Conservation (phyloP, 495 filamentous ascomycete genomes). For the Xylaria palmicola region DNA sequence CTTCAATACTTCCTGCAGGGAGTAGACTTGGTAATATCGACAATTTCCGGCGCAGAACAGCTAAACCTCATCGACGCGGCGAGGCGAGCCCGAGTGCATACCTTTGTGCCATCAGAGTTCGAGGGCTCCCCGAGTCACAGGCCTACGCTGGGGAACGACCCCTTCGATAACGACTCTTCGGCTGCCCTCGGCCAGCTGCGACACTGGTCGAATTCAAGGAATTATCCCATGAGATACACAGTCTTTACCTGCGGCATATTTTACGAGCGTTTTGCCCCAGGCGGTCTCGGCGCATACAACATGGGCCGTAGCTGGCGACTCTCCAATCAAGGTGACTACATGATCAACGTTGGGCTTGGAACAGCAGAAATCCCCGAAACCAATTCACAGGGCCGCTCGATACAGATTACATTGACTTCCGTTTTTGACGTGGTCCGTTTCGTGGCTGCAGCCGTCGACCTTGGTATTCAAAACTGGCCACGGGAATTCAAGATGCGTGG, state of each 20-base stretch:
- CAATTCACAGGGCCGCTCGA: conserved; percentile 46
- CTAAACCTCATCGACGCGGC: conserved; percentile 73
- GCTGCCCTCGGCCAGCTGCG: conserved; percentile 56
- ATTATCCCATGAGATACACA: conserved; percentile 57
- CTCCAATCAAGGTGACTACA: conserved; percentile 58
- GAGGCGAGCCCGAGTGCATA: conserved; percentile 58
- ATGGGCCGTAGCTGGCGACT: conserved; percentile 52
- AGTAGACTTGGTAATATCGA: conserved; percentile 74
- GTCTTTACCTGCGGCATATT: conserved; percentile 73
- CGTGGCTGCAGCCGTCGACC: conserved; percentile 58
- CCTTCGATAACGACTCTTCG: conserved; percentile 48
- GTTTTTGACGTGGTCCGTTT: conserved; percentile 66
- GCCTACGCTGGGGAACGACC: conserved; percentile 47
- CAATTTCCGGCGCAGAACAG: conserved; percentile 62
- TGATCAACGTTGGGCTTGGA: conserved; percentile 58
- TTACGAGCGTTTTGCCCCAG: conserved; percentile 70
- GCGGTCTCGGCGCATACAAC: conserved; percentile 54
- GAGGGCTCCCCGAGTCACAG: conserved; percentile 56
- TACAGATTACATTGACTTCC: conserved; percentile 63
- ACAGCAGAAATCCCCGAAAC: conserved; percentile 58
- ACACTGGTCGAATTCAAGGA: conserved; percentile 43
- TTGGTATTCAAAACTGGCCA: conserved; percentile 63
- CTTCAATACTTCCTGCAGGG: conserved; percentile 63
- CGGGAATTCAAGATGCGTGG: conserved; percentile 64
- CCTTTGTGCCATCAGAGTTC: conserved; percentile 75